These are phyloP conservation scores for Candida berthetii DNA, from an alignment of 805 yeast genomes.

Conservation along the genomic window DNA sequence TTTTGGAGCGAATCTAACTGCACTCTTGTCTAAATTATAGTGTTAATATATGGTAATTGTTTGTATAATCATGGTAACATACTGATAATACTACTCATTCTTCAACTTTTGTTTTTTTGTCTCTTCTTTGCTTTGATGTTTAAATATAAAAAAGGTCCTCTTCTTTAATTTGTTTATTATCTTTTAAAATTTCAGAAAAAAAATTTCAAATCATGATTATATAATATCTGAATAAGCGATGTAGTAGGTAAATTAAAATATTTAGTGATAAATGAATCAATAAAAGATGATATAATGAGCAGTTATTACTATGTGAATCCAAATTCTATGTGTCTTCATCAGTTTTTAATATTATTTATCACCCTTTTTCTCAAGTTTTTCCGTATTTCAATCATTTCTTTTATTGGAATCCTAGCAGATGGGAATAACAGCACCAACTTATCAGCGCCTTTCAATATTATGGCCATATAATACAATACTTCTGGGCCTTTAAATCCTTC, in stretches of 20 bases:
- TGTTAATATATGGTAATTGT: slow-evolving; percentile 1
- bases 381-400: not conserved
- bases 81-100: slow-evolving; percentile 42
- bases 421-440: slow-evolving; percentile 25
- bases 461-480: slow-evolving; percentile 58
- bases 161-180: too few relatives aligned
- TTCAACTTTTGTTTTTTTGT: not conserved
- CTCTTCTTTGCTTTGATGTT: too few relatives aligned
- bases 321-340: not conserved
- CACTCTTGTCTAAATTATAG: slow-evolving; percentile 33
- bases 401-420: not conserved
- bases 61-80: slow-evolving; percentile 16
- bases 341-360: not conserved
- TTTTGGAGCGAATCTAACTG: slow-evolving; percentile 65
- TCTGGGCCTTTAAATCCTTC: slow-evolving; percentile 70
- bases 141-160: too few relatives aligned
- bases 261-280: too few relatives aligned
- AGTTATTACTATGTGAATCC: too few relatives aligned
- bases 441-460: slow-evolving; percentile 38
- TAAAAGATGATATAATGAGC: too few relatives aligned
- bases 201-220: too few relatives aligned
- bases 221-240: too few relatives aligned
- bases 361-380: not conserved
- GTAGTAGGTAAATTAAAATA: too few relatives aligned
- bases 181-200: too few relatives aligned